Conservation (phyloP, 2,329 filamentous ascomycete species). For the Paraphoma sp. region DNA sequence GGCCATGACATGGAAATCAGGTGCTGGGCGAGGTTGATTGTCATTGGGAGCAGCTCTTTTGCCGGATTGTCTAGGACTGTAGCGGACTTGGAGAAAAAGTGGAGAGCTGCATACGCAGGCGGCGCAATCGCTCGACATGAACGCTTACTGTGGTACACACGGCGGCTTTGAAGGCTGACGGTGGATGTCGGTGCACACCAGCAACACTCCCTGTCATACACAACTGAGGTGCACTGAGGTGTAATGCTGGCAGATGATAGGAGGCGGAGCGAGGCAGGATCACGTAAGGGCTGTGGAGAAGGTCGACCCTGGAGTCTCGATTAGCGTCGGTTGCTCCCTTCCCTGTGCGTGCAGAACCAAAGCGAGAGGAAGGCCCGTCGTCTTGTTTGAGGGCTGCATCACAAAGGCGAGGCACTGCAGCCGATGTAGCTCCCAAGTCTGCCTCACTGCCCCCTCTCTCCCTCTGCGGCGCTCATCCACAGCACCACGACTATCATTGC, state of each 20-base stretch:
- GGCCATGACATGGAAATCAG: background rate
- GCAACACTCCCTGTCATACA: background rate
- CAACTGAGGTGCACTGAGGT: background rate
- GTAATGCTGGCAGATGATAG: background rate
- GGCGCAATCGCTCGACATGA: background rate
- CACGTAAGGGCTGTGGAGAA: constrained; percentile 1
- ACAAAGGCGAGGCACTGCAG: background rate
- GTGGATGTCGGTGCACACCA: background rate
- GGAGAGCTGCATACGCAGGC: background rate
- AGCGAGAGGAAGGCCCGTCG: background rate
- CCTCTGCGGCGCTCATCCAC: background rate
- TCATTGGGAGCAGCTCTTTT: background rate
- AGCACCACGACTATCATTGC: background rate
- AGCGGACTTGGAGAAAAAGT: background rate
- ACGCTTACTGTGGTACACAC: background rate
- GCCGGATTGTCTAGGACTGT: background rate
- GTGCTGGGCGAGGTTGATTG: background rate
- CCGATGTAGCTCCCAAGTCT: background rate
- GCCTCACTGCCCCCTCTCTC: background rate
- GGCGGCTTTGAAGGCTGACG: background rate
- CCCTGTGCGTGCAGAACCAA: background rate
- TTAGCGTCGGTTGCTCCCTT: constrained; percentile 1
- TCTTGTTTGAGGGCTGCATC: background rate
- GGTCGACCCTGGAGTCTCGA: background rate
- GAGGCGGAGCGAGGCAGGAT: background rate